Evolutionary conservation across 225 moss, liverwort and hornwort genomes (phyloP).

Genomic region (Takakia lepidozioides): DNA sequence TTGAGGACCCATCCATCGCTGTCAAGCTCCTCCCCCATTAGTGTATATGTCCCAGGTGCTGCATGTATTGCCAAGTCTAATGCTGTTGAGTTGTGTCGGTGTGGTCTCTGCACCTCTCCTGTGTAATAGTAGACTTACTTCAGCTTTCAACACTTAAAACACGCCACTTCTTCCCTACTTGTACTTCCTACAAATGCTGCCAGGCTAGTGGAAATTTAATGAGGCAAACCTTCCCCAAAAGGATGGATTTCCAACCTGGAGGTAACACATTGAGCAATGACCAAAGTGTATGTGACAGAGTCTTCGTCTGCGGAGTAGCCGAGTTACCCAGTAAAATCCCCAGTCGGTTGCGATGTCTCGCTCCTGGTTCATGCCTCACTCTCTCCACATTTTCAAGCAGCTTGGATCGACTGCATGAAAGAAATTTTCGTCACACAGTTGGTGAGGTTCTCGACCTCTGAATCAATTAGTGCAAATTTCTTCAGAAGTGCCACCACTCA

Average conservation of each 20-base stretch:
- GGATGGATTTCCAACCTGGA: constrained; percentile 43
- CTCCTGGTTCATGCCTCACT: constrained; percentile 50
- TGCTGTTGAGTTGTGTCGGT: constrained; percentile 56
- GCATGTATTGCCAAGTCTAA: constrained; percentile 53
- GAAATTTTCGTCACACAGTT: no score
- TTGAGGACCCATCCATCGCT: constrained; percentile 43
- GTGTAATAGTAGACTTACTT: constrained; percentile 1
- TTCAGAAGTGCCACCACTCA: no score
- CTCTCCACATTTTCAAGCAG: constrained; percentile 55
- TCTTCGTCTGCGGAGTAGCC: constrained; percentile 40
- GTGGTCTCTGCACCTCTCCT: constrained; percentile 64
- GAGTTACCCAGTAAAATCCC: constrained; percentile 59
- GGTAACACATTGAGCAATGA: constrained; percentile 56
- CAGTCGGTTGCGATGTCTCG: constrained; percentile 48
- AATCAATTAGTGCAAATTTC: no score
- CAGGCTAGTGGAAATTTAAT: no score
- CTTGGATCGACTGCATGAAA: constrained; percentile 27
- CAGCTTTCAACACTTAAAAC: no score
- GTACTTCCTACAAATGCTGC: no score
- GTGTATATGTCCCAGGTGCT: constrained; percentile 40
- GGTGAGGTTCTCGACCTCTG: no score
- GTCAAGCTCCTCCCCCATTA: constrained; percentile 53
- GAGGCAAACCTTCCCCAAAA: no score
- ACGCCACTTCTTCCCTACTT: no score
- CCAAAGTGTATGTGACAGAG: constrained; percentile 54